These are phyloP conservation scores for Nissolia schottii DNA, from an alignment of 306 rosid species.

Conservation along the genomic window DNA sequence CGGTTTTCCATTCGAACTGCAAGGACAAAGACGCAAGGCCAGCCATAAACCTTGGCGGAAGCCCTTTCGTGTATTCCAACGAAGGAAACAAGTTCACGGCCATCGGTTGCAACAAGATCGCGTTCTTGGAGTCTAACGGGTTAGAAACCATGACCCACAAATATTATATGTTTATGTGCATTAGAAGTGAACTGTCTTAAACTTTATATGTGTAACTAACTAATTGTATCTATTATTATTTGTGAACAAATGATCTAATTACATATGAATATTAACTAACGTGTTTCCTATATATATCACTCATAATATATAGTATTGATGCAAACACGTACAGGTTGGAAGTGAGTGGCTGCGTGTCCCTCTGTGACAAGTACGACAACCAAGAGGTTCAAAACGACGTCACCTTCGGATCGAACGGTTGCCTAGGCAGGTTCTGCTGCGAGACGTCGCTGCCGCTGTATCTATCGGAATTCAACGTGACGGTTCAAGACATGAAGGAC, in stretches of 20 bases:
- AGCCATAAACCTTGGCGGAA: neutral
- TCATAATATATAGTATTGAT: too few species aligned
- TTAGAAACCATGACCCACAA: too few species aligned
- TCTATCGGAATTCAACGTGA: neutral
- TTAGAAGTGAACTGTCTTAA: too few species aligned
- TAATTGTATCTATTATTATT: too few species aligned
- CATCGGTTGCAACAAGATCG: conserved; percentile 12
- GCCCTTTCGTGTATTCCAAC: conserved; percentile 31
- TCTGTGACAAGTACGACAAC: conserved; percentile 10
- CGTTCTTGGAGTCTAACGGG: neutral
- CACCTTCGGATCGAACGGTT: neutral
- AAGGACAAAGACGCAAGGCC: neutral
- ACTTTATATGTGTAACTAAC: too few species aligned
- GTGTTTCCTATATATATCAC: too few species aligned
- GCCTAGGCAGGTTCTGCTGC: conserved; percentile 18
- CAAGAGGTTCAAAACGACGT: neutral
- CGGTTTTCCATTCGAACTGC: conserved; percentile 17
- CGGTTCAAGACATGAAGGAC: neutral
- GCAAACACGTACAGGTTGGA: too few species aligned
- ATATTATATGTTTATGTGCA: neutral
- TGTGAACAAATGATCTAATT: too few species aligned
- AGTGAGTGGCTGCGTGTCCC: conserved; percentile 23
- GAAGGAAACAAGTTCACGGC: neutral
- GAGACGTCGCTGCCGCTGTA: neutral
- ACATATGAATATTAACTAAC: too few species aligned